Percentiles rank a stretch among this genome's conserved stretches.
Conservation (phyloP, 352 stramenopile species). For the Phytophthora macrochlamydospora region DNA sequence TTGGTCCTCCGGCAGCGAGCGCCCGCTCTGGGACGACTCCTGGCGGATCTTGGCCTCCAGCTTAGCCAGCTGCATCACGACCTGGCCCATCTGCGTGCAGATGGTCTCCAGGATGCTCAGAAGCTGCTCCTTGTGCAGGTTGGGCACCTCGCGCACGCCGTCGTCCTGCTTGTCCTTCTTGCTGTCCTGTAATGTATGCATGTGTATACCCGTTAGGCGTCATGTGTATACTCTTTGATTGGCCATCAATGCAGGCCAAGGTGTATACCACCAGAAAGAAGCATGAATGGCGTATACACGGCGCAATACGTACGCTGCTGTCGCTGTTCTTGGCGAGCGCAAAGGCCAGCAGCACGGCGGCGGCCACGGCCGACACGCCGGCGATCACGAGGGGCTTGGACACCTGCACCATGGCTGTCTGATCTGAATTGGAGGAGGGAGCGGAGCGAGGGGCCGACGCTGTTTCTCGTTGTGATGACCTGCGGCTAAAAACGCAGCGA, state of each 20-base stretch:
- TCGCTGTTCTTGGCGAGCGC: slow-evolving; percentile 45
- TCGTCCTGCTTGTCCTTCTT: slow-evolving; percentile 69
- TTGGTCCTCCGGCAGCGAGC: slow-evolving; percentile 82
- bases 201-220: neutral
- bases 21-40: slow-evolving; percentile 85
- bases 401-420: slow-evolving; percentile 68
- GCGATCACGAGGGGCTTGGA: slow-evolving; percentile 83
- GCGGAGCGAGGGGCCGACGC: slow-evolving; percentile 3
- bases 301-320: slow-evolving; percentile 42
- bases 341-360: slow-evolving; percentile 60
- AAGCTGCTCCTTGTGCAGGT: slow-evolving; percentile 88
- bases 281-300: neutral
- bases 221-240: neutral
- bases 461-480: neutral
- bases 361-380: slow-evolving; percentile 65
- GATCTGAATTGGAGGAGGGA: slow-evolving; percentile 3
- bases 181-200: slow-evolving; percentile 24
- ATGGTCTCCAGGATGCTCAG: slow-evolving; percentile 89
- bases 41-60: slow-evolving; percentile 89
- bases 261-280: slow-evolving; percentile 4
- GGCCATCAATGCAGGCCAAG: slow-evolving; percentile 3
- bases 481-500: slow-evolving; percentile 6
- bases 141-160: slow-evolving; percentile 74
- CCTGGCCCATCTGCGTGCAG: slow-evolving; percentile 88
- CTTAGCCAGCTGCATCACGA: slow-evolving; percentile 90